Evolutionary conservation across 768 basidiomycete species (phyloP).

Genomic region (Xerocomellus dryophilus): DNA sequence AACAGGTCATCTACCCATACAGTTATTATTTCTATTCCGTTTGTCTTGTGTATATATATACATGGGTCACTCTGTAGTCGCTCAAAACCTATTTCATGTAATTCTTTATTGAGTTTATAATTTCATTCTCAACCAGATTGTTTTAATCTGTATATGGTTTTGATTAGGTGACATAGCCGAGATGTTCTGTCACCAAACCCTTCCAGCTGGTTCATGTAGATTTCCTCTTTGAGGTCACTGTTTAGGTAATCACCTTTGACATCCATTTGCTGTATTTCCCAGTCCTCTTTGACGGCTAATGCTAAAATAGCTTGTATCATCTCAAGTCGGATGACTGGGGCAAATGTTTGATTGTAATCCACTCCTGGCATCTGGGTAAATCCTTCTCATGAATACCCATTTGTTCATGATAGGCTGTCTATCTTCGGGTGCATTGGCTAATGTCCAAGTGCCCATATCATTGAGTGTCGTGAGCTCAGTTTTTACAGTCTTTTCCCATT

Average conservation of each 20-base stretch:
- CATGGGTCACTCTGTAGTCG: too few relatives aligned
- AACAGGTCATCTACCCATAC: too few relatives aligned
- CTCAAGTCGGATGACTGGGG: slow-evolving; percentile 27
- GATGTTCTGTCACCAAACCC: slow-evolving; percentile 18
- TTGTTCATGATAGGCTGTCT: slow-evolving; percentile 26
- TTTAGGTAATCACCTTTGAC: slow-evolving; percentile 32
- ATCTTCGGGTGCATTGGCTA: slow-evolving; percentile 22
- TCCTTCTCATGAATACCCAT: slow-evolving; percentile 32
- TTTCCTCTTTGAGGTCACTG: slow-evolving; percentile 29
- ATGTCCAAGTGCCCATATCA: slow-evolving; percentile 18
- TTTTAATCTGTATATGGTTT: slow-evolving; percentile 30
- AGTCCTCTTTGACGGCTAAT: slow-evolving; percentile 13
- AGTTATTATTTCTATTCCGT: too few relatives aligned
- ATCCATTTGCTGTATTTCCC: slow-evolving; percentile 32
- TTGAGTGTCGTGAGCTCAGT: neutral
- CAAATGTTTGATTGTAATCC: slow-evolving; percentile 36
- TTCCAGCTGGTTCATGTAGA: slow-evolving; percentile 33
- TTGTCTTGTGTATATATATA: too few relatives aligned
- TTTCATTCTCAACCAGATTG: slow-evolving; percentile 33
- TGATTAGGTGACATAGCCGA: slow-evolving; percentile 8
- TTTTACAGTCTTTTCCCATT: slow-evolving; percentile 3
- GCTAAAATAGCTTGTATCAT: slow-evolving; percentile 25
- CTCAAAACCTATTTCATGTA: neutral
- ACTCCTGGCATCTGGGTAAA: slow-evolving; percentile 36
- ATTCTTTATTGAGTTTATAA: slow-evolving; percentile 12